Conservation (phyloP, 768 basidiomycete genomes). For the Serendipita sp. region DNA sequence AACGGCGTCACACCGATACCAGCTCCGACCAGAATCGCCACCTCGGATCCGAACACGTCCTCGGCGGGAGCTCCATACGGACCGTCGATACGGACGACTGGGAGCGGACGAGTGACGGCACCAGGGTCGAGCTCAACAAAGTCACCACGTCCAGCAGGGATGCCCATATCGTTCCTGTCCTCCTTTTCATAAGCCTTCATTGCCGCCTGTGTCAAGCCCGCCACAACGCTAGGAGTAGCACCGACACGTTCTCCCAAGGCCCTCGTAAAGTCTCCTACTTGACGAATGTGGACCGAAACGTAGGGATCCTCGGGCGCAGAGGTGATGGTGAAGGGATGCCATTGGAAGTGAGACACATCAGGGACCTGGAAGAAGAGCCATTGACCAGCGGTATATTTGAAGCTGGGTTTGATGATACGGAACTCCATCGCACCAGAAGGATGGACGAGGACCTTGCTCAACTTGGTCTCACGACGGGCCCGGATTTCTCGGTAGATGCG, state of each 20-base stretch:
- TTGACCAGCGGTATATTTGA: constrained; percentile 83
- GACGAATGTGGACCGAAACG: constrained; percentile 82
- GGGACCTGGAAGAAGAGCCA: constrained; percentile 87
- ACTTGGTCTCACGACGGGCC: constrained; percentile 55
- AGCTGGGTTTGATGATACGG: constrained; percentile 78
- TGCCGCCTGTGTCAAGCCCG: constrained; percentile 60
- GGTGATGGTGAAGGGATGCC: constrained; percentile 97
- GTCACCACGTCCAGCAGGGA: constrained; percentile 40
- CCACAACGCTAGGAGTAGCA: constrained; percentile 60
- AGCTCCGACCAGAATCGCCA: constrained; percentile 82
- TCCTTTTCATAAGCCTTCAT: constrained; percentile 63
- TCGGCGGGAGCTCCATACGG: constrained; percentile 90
- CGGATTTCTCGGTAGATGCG: constrained; percentile 72
- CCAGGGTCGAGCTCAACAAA: constrained; percentile 62
- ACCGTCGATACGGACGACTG: constrained; percentile 66
- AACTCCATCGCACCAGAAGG: constrained; percentile 78
- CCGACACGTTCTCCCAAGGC: constrained; percentile 78
- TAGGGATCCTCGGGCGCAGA: constrained; percentile 92
- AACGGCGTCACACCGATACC: constrained; percentile 96
- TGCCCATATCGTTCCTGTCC: constrained; percentile 19
- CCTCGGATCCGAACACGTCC: constrained; percentile 73
- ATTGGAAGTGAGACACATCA: constrained; percentile 68
- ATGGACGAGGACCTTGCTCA: constrained; percentile 79
- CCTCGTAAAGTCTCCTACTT: constrained; percentile 80
- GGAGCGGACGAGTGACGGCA: constrained; percentile 37